Conservation (phyloP, 2,329 filamentous ascomycete species). For the Metarhizium rileyi region DNA sequence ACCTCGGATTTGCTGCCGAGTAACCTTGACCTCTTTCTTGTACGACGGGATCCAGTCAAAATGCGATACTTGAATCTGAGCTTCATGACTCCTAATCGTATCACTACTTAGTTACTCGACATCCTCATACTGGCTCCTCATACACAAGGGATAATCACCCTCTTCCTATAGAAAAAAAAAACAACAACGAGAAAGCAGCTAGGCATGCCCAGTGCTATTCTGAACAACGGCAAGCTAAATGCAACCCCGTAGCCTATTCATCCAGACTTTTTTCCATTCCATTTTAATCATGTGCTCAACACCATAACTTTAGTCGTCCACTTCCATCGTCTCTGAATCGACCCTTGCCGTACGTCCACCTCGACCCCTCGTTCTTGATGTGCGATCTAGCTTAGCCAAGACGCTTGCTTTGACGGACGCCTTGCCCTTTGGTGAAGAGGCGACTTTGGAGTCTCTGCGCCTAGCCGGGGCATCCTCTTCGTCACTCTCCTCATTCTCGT, state of each 20-base stretch:
- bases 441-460: slow-evolving; percentile 16
- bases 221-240: not conserved
- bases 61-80: not conserved
- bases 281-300: not conserved
- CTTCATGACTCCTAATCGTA: slow-evolving; percentile 1
- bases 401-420: slow-evolving; percentile 16
- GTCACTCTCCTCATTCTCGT: slow-evolving; percentile 11
- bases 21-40: no score
- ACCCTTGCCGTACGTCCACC: slow-evolving; percentile 16
- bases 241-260: not conserved
- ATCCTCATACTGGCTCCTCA: not conserved
- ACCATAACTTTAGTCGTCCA: slow-evolving; percentile 22
- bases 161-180: not conserved
- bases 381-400: slow-evolving; percentile 12
- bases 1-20: no score
- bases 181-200: not conserved
- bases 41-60: no score
- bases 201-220: not conserved
- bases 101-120: not conserved
- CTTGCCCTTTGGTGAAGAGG: slow-evolving; percentile 13
- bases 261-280: not conserved
- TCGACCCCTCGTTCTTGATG: slow-evolving; percentile 17
- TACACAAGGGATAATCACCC: no score
- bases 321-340: slow-evolving; percentile 27
- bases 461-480: slow-evolving; percentile 13